phyloP scores from a whole-genome alignment of 768 basidiomycete species.

The Rhodotorula taiwanensis region DNA sequence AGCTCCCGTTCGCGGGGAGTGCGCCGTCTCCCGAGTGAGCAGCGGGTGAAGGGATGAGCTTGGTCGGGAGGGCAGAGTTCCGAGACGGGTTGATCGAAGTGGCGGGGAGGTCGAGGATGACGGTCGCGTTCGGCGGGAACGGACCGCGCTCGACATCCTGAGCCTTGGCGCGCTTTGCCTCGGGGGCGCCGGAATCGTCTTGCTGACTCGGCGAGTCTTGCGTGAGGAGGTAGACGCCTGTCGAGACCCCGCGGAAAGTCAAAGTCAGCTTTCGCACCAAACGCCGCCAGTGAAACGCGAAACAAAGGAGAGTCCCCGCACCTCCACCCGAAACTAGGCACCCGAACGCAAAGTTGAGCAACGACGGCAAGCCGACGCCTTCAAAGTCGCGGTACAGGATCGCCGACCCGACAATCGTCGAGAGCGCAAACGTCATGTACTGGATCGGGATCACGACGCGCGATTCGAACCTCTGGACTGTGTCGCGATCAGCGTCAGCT shows the following conservation, averaged over 20 bases:
- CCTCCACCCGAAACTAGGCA: conserved; percentile 13
- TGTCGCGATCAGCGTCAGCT: too few species aligned
- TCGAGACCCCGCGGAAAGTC: too few species aligned
- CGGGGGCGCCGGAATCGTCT: not conserved
- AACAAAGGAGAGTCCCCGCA: not conserved
- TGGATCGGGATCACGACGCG: conserved; percentile 93
- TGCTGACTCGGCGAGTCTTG: conserved; percentile 3
- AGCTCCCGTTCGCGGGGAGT: too few species aligned
- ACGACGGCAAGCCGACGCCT: not conserved
- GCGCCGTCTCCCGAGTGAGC: too few species aligned
- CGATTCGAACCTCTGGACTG: conserved; percentile 85
- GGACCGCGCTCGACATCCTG: too few species aligned
- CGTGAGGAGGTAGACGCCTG: conserved; percentile 32
- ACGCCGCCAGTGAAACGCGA: not conserved
- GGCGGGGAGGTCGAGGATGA: too few species aligned
- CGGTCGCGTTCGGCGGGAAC: too few species aligned
- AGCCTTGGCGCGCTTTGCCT: not conserved
- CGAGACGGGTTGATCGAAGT: too few species aligned
- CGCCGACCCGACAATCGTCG: conserved; percentile 84
- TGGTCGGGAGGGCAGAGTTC: too few species aligned
- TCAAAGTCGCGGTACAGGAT: conserved; percentile 92
- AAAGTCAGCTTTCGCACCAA: too few species aligned
- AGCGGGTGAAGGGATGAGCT: too few species aligned
- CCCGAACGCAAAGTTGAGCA: conserved; percentile 29
- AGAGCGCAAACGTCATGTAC: conserved; percentile 89